Conservation (phyloP, 2,329 filamentous ascomycete species). For the Myrmaecium sp. region DNA sequence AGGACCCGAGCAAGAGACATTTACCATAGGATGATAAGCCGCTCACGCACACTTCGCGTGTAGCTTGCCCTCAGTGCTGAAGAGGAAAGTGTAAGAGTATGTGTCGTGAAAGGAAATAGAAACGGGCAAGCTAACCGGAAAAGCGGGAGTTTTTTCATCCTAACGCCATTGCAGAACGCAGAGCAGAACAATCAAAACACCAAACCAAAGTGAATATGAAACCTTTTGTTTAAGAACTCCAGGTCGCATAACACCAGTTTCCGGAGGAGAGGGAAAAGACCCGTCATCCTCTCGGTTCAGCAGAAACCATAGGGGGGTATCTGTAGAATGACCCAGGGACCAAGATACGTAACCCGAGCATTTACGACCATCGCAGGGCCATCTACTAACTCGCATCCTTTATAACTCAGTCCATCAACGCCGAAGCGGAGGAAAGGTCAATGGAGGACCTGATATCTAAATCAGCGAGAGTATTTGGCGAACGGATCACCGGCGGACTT, state of each 20-base stretch:
- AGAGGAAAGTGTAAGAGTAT: no score
- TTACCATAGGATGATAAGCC: no score
- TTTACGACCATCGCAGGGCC: conserved; percentile 22
- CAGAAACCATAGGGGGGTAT: conserved; percentile 19
- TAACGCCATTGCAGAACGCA: conserved; percentile 17
- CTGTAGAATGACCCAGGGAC: conserved; percentile 17
- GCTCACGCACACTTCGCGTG: no score
- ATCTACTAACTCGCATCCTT: conserved; percentile 9
- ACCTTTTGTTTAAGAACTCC: no score
- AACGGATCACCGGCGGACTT: conserved; percentile 21
- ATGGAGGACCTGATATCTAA: conserved; percentile 18
- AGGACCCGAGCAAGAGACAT: no score
- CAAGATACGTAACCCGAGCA: conserved; percentile 25
- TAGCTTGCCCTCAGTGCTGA: no score
- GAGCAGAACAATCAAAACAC: conserved; percentile 20
- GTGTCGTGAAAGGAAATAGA: no score
- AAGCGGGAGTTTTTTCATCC: conserved; percentile 20
- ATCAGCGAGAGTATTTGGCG: conserved; percentile 21
- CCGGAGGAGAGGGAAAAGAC: conserved; percentile 17
- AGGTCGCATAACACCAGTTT: conserved; percentile 25
- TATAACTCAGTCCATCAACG: conserved; percentile 20
- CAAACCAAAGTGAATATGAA: conserved; percentile 10
- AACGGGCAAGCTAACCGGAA: conserved; percentile 23
- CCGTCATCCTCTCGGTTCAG: conserved; percentile 22
- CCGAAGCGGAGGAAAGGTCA: conserved; percentile 27